These are phyloP conservation scores for Flaveria sonorensis DNA, from an alignment of 129 eudicot genomes.

Conservation along the genomic window DNA sequence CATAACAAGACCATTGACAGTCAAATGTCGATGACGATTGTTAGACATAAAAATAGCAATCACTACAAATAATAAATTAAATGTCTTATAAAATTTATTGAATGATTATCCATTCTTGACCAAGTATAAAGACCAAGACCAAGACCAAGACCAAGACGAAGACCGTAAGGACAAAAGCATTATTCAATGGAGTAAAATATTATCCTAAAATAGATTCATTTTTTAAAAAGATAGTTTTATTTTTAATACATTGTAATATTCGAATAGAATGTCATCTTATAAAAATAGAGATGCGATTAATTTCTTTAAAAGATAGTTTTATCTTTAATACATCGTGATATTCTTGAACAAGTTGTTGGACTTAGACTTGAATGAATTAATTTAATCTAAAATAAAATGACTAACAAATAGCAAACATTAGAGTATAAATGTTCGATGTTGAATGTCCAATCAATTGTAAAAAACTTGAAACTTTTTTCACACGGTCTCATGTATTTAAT, in stretches of 20 bases:
- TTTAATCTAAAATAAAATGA: not conserved
- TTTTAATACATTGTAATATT: not conserved
- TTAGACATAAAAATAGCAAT: not conserved
- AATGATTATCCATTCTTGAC: conserved; percentile 5
- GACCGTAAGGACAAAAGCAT: not conserved
- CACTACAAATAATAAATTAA: not conserved
- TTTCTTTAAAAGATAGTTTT: too few relatives aligned
- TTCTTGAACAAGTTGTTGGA: not conserved
- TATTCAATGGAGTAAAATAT: not conserved
- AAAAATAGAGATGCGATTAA: too few relatives aligned
- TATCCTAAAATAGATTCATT: not conserved
- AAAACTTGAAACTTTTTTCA: too few relatives aligned
- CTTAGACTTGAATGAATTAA: not conserved
- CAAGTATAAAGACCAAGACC: not conserved
- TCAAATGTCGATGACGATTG: conserved; percentile 6
- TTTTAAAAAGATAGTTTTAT: not conserved
- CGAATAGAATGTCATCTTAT: too few relatives aligned
- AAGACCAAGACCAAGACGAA: not conserved
- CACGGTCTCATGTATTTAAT: too few relatives aligned
- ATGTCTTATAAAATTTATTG: not conserved
- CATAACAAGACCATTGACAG: not conserved
- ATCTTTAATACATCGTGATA: not conserved
- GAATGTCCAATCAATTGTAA: too few relatives aligned
- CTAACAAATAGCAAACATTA: not conserved
- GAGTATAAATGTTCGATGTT: too few relatives aligned